phyloP scores from a whole-genome alignment of 768 basidiomycete species.

The Trametopsis cervina region DNA sequence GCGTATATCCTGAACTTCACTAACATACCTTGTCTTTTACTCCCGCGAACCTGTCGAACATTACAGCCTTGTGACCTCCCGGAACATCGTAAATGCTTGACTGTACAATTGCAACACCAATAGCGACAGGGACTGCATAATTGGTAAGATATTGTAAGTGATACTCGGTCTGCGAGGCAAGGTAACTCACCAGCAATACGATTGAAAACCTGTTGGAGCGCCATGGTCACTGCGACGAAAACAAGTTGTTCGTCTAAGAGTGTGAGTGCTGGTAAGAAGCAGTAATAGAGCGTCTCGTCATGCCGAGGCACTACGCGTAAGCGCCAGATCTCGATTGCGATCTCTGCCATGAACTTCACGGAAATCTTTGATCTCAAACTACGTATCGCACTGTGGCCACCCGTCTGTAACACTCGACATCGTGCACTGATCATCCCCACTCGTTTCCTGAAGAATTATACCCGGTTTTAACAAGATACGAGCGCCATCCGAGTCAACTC shows the following conservation, averaged over 20 bases:
- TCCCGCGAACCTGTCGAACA: slow-evolving; percentile 96
- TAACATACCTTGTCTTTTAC: slow-evolving; percentile 70
- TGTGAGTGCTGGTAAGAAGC: slow-evolving; percentile 3
- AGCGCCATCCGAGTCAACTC: too few species aligned
- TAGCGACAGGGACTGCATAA: slow-evolving; percentile 54
- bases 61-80: slow-evolving; percentile 88
- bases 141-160: too few species aligned
- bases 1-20: not conserved
- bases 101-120: slow-evolving; percentile 38
- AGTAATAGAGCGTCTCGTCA: not conserved
- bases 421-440: too few species aligned
- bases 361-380: too few species aligned
- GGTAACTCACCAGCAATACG: slow-evolving; percentile 43
- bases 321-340: not conserved
- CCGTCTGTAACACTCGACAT: too few species aligned
- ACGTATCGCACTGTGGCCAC: too few species aligned
- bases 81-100: slow-evolving; percentile 56
- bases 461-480: too few species aligned
- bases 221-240: slow-evolving; percentile 30
- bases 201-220: slow-evolving; percentile 40
- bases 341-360: too few species aligned
- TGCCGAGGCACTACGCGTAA: not conserved
- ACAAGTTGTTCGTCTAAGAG: not conserved
- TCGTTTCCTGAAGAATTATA: too few species aligned
- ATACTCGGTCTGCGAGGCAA: too few species aligned